Evolutionary conservation across 2,329 filamentous ascomycete genomes (phyloP).

Genomic region (Cladosporium colombiae): DNA sequence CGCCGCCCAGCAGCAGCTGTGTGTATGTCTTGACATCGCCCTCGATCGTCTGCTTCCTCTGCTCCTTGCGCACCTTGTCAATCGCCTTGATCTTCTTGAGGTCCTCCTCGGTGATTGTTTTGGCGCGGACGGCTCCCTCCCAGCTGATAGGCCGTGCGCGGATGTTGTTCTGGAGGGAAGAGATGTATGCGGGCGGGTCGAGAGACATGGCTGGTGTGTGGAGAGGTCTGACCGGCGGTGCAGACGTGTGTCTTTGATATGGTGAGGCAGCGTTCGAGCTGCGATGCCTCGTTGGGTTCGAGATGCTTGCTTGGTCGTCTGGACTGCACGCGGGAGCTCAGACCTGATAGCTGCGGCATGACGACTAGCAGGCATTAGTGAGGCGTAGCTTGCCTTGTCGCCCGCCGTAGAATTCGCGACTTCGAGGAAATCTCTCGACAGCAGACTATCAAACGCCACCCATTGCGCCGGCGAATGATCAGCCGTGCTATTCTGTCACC

Average conservation of each 20-base stretch:
- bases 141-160: slow-evolving; percentile 93
- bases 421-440: slow-evolving; percentile 13
- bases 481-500: background rate
- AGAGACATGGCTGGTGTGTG: slow-evolving; percentile 67
- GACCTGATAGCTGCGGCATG: slow-evolving; percentile 11
- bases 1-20: slow-evolving; percentile 72
- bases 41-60: slow-evolving; percentile 80
- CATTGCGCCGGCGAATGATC: background rate
- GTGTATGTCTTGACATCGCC: slow-evolving; percentile 77
- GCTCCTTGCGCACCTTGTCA: slow-evolving; percentile 93
- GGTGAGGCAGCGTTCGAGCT: slow-evolving; percentile 8
- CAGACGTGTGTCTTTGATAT: background rate
- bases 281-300: slow-evolving; percentile 13
- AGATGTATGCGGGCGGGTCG: slow-evolving; percentile 84
- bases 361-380: background rate
- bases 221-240: background rate
- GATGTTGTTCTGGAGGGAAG: slow-evolving; percentile 94
- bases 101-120: slow-evolving; percentile 91
- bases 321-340: slow-evolving; percentile 6
- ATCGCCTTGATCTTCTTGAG: slow-evolving; percentile 94
- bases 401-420: slow-evolving; percentile 10
- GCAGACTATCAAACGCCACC: slow-evolving; percentile 9
- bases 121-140: slow-evolving; percentile 92
- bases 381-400: background rate
- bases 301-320: slow-evolving; percentile 6